These are phyloP conservation scores for Annona cherimola DNA, from an alignment of 164 flowering plant species.

Conservation along the genomic window DNA sequence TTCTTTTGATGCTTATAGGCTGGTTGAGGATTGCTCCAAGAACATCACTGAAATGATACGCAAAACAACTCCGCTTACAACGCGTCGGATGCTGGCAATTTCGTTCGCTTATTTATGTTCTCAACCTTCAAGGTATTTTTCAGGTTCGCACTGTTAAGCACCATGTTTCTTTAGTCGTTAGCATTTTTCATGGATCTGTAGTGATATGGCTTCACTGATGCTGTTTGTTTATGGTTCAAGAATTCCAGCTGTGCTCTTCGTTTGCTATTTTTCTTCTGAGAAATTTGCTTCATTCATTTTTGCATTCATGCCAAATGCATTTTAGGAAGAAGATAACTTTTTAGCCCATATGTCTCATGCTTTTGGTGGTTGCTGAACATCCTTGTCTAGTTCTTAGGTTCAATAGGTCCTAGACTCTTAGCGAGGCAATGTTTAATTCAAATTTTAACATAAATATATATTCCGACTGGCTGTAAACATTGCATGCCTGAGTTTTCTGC, in stretches of 20 bases:
- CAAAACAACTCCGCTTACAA: slow-evolving; percentile 28
- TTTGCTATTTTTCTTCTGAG: no score
- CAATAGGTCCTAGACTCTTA: background rate
- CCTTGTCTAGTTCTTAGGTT: background rate
- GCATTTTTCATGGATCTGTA: background rate
- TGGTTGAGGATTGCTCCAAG: slow-evolving; percentile 14
- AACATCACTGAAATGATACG: slow-evolving; percentile 24
- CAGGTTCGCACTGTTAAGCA: slow-evolving; percentile 59
- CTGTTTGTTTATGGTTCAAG: no score
- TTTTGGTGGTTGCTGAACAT: background rate
- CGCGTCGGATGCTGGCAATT: slow-evolving; percentile 52
- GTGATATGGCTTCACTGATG: no score
- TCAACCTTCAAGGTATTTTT: slow-evolving; percentile 74
- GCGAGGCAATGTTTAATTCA: no score
- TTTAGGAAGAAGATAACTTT: background rate
- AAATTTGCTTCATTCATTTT: no score
- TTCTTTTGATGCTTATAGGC: slow-evolving; percentile 18
- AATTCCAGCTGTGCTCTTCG: no score
- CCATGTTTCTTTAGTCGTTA: background rate
- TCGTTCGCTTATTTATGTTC: slow-evolving; percentile 30
- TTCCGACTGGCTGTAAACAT: no score
- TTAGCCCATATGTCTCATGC: background rate
- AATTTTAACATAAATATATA: no score
- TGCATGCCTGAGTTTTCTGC: no score
- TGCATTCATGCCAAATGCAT: no score